Evolutionary conservation across 1,284 basidiomycete species (phyloP), one percentile per base, ranked within the genome.

Genomic region (Bjerkandera adusta): DNA sequence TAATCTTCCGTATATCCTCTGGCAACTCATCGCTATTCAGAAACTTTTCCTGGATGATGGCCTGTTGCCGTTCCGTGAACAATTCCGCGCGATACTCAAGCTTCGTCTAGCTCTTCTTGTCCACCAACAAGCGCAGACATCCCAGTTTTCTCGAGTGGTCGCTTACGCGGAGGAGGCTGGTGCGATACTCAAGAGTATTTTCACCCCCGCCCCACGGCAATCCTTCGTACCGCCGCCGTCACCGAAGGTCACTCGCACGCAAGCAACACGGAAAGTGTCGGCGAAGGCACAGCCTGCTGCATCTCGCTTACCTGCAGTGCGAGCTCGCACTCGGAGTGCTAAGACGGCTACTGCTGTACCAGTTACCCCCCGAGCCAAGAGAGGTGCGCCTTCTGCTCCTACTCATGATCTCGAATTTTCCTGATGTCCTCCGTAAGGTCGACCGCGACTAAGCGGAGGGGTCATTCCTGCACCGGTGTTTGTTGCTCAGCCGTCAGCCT

Each of bases 151-250:
- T 0, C 53, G 69, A 6, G 69, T 83, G 22, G 62, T 70, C 11
- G 52, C 61, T 20, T 74, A 82, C 50, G 66, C 73, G 0, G 76
- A 79, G 22, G 65, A 75, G 15, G 82, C 79, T 0, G 79, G 71
- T 53, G 63, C 57, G 15, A 57, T 79, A 10, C 66, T 88, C 18
- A 67, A 68, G 36, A 49, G 62, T 8, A 54, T 75, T 34, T 50
- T 78, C 4, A 43, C 54, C 15, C 52, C 56, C 2, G 33, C 30
- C 1, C 43, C 52, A 6, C 24, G 55, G 12, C 47, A 36, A 20
- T 57, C 59, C 15, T 34, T 49, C 5, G 48, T 32, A 11, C 43
- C 54, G 20, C 27, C 18, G 11, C 36, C 44, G 26, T 48, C 54
- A 5, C 43, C 46, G 13, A 56, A 46, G 44, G 38, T 20, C 16